A percentile compares a stretch with the other conserved stretches of the same genome.
Conservation (phyloP, 345 rosid genomes). For the Gossypium arboreum region DNA sequence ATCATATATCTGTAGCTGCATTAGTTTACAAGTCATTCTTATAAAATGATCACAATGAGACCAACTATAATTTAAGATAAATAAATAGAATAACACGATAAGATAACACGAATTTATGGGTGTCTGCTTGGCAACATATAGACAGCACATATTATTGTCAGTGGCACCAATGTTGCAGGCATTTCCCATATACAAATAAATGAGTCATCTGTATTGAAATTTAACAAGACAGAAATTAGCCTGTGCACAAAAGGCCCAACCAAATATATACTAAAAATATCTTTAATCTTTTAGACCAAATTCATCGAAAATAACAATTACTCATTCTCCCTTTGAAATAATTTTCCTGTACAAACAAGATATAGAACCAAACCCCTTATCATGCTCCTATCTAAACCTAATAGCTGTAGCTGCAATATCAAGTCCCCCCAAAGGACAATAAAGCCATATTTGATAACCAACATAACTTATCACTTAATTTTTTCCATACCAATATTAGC, state of each 20-base stretch:
- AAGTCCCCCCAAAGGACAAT: neutral
- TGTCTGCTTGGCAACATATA: neutral
- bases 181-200: neutral
- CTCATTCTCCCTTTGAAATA: neutral
- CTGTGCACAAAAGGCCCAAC: neutral
- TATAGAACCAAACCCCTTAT: neutral
- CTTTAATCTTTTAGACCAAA: neutral
- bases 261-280: neutral
- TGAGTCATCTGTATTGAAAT: neutral
- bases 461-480: neutral
- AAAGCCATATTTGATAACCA: neutral
- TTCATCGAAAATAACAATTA: neutral
- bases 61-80: neutral
- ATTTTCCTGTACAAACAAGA: neutral
- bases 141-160: neutral
- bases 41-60: neutral
- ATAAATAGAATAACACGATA: neutral
- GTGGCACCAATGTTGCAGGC: neutral
- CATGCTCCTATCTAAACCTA: neutral
- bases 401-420: neutral
- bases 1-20: constrained; percentile 3
- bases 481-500: neutral
- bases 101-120: neutral
- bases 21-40: constrained; percentile 8
- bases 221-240: neutral